Base-by-base conservation (phyloP, 352 stramenopile species). In the Blastocystis sp. region DNA sequence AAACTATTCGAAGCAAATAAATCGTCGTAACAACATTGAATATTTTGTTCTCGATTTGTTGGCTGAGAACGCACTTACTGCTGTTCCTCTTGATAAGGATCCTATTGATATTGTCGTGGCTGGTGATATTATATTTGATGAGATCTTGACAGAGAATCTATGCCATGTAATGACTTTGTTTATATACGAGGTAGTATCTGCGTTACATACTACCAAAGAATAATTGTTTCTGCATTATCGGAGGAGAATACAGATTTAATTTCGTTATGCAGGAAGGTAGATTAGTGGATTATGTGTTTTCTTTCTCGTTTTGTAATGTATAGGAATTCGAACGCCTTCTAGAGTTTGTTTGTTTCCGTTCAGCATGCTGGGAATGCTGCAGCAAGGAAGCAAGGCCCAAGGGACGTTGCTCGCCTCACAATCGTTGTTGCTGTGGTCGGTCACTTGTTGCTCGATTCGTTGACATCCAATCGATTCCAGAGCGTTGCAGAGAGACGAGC, bases 71-170 rank as follows among this genome's bases (percentile, higher is more conserved):
- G 73, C 73, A n/a, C 53, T 54, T 43, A 37, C 59, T 18, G 34
- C 47, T 5, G 8, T 85, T 53, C 54, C n/a, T 24, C 1, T 16
- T 47, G 30, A 11, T n/a, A 24, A 47, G 5, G 26, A 64, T 47
- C 39, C 34, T n/a, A 45, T 85, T 5, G 73, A 85, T 85, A 50
- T 64, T 7, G 26, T 85, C 20, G 54, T 85, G 20, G 73, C 73
- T 54, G 50, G n/a, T 3, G 73, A 85, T 65, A 85, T 85, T 50
- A 43, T 85, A 24, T 85, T 66, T 30, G 73, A 85, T 65, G 73
- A 85, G n/a, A 20, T 85, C 7, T 62, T 85, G 45, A 85, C 73
- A 43, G 73, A 85, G 53, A 50, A n/a, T 45, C 41, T 18, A 59
- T 59, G 50, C 50, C 13, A 59, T 59, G 50, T 59, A n/a, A 59